Conservation (phyloP, 2,329 filamentous ascomycete species). For the Coniochaeta sp. region DNA sequence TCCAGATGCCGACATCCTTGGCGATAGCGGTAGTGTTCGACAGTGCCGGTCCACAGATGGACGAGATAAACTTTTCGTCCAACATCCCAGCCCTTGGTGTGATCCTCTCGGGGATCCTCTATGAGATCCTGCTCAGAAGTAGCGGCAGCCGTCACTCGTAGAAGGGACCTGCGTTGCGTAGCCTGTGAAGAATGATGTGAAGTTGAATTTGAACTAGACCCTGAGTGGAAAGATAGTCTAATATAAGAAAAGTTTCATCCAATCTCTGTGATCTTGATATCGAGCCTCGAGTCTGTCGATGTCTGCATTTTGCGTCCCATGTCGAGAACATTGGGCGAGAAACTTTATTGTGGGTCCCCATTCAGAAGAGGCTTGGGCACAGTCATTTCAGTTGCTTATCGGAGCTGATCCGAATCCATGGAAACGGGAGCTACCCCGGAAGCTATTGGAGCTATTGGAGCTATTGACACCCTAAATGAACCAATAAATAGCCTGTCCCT, state of each 20-base stretch:
- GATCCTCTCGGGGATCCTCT: not conserved
- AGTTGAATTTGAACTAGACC: not conserved
- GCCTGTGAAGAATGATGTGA: not conserved
- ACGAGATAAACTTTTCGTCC: constrained; percentile 52
- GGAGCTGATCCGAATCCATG: not conserved
- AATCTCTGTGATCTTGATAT: not conserved
- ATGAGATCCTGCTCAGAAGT: not conserved
- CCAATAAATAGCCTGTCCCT: not conserved
- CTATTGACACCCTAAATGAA: not conserved
- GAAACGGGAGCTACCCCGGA: not conserved
- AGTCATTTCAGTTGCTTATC: not conserved
- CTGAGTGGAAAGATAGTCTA: not conserved
- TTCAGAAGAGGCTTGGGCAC: not conserved
- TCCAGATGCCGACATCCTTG: constrained; percentile 81
- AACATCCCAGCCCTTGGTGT: constrained; percentile 33
- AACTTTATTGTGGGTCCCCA: not conserved
- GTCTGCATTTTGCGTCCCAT: not conserved
- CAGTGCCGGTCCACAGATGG: constrained; percentile 49
- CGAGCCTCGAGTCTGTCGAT: not conserved
- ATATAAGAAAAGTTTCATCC: not conserved
- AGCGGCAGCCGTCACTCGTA: not conserved
- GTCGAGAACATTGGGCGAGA: not conserved
- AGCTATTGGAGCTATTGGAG: not conserved
- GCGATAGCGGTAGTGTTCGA: constrained; percentile 55
- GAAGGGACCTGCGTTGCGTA: no score